Evolutionary conservation across 176 grass and related monocot genomes (phyloP).

Genomic region (Eleusine coracana): DNA sequence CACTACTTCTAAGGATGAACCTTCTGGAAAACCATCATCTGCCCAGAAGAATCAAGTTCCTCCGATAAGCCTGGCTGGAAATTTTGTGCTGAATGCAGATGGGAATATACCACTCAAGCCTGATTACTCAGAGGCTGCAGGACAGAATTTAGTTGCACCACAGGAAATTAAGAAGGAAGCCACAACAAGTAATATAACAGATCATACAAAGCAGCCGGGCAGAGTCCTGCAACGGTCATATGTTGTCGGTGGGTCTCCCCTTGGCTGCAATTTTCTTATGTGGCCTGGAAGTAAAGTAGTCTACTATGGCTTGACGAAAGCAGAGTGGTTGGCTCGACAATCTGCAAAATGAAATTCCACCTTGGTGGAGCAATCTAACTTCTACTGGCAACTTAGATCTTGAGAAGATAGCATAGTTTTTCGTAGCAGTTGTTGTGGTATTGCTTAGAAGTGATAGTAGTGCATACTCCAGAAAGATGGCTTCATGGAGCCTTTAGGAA

Average conservation of each 20-base stretch:
- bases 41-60: slow-evolving; percentile 33
- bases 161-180: background rate
- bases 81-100: slow-evolving; percentile 11
- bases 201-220: slow-evolving; percentile 45
- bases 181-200: slow-evolving; percentile 26
- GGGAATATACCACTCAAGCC: slow-evolving; percentile 30
- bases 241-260: slow-evolving; percentile 78
- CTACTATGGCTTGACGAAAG: slow-evolving; percentile 70
- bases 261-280: slow-evolving; percentile 82
- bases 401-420: slow-evolving; percentile 18
- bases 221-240: slow-evolving; percentile 60
- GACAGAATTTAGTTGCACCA: slow-evolving; percentile 1
- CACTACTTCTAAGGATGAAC: slow-evolving; percentile 30
- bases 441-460: slow-evolving; percentile 10
- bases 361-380: slow-evolving; percentile 10
- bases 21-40: slow-evolving; percentile 1
- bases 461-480: background rate
- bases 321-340: slow-evolving; percentile 46
- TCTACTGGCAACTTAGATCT: slow-evolving; percentile 7
- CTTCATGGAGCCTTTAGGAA: background rate
- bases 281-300: slow-evolving; percentile 63
- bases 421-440: slow-evolving; percentile 15
- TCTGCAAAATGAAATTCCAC: slow-evolving; percentile 41
- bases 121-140: slow-evolving; percentile 23
- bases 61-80: slow-evolving; percentile 30